Evolutionary conservation across 805 yeast genomes (phyloP).

Genomic region (Scheffersomyces lignosus): DNA sequence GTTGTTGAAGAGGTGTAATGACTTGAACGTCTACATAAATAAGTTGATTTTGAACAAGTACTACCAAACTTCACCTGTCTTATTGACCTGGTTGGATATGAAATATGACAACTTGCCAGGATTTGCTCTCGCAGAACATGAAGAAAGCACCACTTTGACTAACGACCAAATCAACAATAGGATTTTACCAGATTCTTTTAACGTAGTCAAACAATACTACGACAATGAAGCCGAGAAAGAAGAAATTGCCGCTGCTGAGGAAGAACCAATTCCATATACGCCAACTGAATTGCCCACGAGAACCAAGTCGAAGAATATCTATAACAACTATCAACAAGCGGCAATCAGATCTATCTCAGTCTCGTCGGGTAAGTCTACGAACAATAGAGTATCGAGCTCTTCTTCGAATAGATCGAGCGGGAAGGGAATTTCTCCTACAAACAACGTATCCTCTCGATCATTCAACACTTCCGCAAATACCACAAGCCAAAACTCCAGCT

Average conservation of each 20-base stretch:
- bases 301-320: constrained; percentile 28
- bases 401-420: too few relatives aligned
- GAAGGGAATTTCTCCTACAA: too few relatives aligned
- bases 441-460: too few relatives aligned
- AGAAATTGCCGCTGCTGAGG: neutral
- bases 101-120: constrained; percentile 26
- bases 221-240: constrained; percentile 1
- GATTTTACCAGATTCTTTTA: constrained; percentile 16
- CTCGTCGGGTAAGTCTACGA: too few relatives aligned
- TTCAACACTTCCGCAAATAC: too few relatives aligned
- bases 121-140: constrained; percentile 26
- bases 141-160: constrained; percentile 10
- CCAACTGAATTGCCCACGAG: constrained; percentile 17
- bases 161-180: constrained; percentile 23
- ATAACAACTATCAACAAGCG: constrained; percentile 31
- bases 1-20: constrained; percentile 38
- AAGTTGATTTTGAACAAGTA: constrained; percentile 28
- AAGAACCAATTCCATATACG: too few relatives aligned
- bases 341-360: constrained; percentile 1
- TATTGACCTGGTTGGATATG: constrained; percentile 31
- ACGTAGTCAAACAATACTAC: constrained; percentile 11
- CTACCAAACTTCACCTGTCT: constrained; percentile 24
- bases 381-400: too few relatives aligned
- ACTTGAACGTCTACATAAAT: constrained; percentile 40
- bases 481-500: too few relatives aligned